A percentile compares a stretch with the other conserved stretches of the same genome.
Evolutionary conservation across 2,329 filamentous ascomycete genomes (phyloP).

Genomic region (Colletotrichum chrysophilum): DNA sequence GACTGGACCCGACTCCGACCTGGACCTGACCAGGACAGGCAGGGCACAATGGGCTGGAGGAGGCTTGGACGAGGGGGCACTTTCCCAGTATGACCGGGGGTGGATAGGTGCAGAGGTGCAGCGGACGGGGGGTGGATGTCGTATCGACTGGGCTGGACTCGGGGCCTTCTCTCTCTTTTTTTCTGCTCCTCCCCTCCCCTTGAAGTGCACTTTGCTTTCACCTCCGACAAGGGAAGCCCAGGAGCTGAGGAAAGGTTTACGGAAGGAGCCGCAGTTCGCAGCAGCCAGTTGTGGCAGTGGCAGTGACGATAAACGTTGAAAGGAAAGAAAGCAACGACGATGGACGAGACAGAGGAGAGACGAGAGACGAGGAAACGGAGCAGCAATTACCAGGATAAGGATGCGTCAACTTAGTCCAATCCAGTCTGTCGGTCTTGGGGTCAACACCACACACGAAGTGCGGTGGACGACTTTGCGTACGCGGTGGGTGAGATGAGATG

Average conservation of each 20-base stretch:
- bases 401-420: background rate
- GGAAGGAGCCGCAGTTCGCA: background rate
- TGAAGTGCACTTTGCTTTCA: background rate
- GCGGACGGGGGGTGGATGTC: background rate
- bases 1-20: background rate
- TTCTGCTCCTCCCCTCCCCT: background rate
- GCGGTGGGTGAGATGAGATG: background rate
- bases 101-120: background rate
- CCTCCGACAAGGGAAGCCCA: background rate
- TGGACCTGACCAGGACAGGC: slow-evolving; percentile 3
- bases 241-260: background rate
- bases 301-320: background rate
- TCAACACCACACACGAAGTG: slow-evolving; percentile 18
- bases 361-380: background rate
- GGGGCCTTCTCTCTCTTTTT: background rate
- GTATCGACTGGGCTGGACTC: background rate
- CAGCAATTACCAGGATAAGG: slow-evolving; percentile 13
- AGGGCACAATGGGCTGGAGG: background rate
- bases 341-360: background rate
- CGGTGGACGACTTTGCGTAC: background rate
- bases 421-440: slow-evolving; percentile 9
- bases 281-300: background rate
- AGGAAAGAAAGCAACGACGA: background rate
- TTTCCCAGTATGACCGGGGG: background rate
- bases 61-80: background rate